These are phyloP conservation scores for Gossypium davidsonii DNA, from an alignment of 441 rosid genomes.

Conservation along the genomic window DNA sequence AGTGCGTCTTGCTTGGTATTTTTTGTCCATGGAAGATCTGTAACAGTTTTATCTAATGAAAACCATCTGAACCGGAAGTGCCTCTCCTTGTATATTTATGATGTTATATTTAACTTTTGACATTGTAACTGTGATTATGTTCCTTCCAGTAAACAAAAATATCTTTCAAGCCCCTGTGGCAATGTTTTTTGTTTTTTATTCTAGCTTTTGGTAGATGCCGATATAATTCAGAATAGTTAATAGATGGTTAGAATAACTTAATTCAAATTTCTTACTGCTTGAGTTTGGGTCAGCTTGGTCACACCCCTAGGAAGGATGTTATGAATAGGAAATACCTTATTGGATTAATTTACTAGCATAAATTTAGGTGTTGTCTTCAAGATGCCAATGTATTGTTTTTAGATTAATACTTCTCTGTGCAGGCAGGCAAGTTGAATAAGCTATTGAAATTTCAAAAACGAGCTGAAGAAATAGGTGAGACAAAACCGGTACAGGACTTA, in stretches of 20 bases:
- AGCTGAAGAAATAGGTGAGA: constrained; percentile 38
- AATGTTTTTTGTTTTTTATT: not conserved
- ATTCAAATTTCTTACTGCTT: not conserved
- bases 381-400: not conserved
- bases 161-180: not conserved
- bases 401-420: constrained; percentile 14
- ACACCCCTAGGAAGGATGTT: not conserved
- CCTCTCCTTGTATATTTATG: not conserved
- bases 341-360: not conserved
- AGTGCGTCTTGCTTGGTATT: not conserved
- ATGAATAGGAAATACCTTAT: constrained; percentile 1
- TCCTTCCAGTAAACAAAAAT: not conserved
- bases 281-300: not conserved
- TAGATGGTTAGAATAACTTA: not conserved
- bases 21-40: not conserved
- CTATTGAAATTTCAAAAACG: constrained; percentile 37
- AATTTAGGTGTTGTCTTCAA: not conserved
- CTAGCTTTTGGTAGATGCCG: not conserved
- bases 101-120: not conserved
- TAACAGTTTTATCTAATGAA: not conserved
- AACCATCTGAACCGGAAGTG: not conserved
- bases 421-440: constrained; percentile 52
- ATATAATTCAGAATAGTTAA: not conserved
- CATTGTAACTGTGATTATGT: not conserved
- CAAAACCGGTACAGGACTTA: constrained; percentile 30